Evolutionary conservation across 1,284 basidiomycete species (phyloP).

Genomic region (Singerocomus inundabilis): DNA sequence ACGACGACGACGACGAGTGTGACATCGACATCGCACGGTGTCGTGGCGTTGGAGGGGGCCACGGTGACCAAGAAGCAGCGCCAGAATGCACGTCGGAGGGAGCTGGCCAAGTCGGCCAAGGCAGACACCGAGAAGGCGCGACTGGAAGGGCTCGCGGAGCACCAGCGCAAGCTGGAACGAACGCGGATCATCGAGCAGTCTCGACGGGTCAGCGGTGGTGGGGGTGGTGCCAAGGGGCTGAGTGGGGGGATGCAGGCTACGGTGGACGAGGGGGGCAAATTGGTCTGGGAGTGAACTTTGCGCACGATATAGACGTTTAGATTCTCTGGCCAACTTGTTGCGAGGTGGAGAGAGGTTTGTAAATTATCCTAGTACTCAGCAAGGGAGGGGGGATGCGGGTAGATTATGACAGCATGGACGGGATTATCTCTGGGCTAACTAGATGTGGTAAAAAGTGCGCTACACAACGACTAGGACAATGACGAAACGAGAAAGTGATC

Average conservation of each 20-base stretch:
- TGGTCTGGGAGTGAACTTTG: constrained; percentile 62
- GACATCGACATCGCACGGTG: constrained; percentile 18
- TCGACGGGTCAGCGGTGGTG: constrained; percentile 17
- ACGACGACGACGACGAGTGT: constrained; percentile 10
- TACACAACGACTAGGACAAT: too few species aligned
- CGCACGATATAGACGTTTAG: too few species aligned
- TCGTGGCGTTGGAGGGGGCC: constrained; percentile 42
- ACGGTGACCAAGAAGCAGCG: constrained; percentile 63
- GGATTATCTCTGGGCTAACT: constrained; percentile 16
- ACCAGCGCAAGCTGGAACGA: constrained; percentile 60
- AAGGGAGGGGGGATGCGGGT: too few species aligned
- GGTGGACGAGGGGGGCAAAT: constrained; percentile 48
- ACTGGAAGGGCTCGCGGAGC: constrained; percentile 49
- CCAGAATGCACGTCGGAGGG: constrained; percentile 61
- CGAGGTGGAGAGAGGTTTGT: constrained; percentile 12
- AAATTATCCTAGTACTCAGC: constrained; percentile 25
- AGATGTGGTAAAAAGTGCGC: constrained; percentile 29
- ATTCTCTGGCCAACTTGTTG: too few species aligned
- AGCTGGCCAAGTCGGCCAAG: constrained; percentile 56
- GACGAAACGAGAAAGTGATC: too few species aligned
- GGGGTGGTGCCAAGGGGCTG: constrained; percentile 33
- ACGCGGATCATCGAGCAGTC: constrained; percentile 53
- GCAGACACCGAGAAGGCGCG: constrained; percentile 54
- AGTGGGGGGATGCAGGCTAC: constrained; percentile 58
- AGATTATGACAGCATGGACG: too few species aligned